These are phyloP conservation scores for Middelhovenomyces tepae DNA, from an alignment of 805 yeast genomes.

Conservation along the genomic window DNA sequence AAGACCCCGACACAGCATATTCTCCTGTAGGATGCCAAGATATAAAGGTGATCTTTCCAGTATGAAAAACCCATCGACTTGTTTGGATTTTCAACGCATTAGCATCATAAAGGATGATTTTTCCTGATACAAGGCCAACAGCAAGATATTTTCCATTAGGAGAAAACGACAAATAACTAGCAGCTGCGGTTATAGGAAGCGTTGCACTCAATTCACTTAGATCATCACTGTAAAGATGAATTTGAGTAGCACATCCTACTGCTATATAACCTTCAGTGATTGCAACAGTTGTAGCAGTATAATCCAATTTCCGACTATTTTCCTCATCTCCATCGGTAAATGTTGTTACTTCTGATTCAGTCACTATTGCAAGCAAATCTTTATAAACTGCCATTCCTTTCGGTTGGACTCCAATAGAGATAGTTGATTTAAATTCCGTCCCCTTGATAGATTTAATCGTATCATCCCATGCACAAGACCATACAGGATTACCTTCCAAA, in stretches of 20 bases:
- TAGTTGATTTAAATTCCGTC: conserved; percentile 24
- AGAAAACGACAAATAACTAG: conserved; percentile 58
- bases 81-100: conserved; percentile 48
- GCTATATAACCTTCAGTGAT: conserved; percentile 37
- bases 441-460: conserved; percentile 38
- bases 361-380: conserved; percentile 35
- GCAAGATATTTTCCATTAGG: conserved; percentile 65
- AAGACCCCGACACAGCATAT: conserved; percentile 66
- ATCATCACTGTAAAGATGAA: conserved; percentile 35
- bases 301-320: conserved; percentile 27
- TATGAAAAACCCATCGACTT: conserved; percentile 93
- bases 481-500: conserved; percentile 31
- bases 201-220: conserved; percentile 23
- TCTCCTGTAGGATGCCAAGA: conserved; percentile 72
- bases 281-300: conserved; percentile 40
- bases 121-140: conserved; percentile 81
- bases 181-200: conserved; percentile 47
- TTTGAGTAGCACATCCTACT: conserved; percentile 37
- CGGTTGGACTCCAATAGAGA: conserved; percentile 42
- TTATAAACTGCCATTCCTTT: conserved; percentile 31
- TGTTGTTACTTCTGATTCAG: conserved; percentile 35
- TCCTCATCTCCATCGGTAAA: conserved; percentile 24
- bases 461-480: conserved; percentile 88
- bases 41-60: conserved; percentile 68
- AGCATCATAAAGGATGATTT: conserved; percentile 62